phyloP scores from a whole-genome alignment of 192 early-diverging fungal genomes.

The Coemansia sp. region DNA sequence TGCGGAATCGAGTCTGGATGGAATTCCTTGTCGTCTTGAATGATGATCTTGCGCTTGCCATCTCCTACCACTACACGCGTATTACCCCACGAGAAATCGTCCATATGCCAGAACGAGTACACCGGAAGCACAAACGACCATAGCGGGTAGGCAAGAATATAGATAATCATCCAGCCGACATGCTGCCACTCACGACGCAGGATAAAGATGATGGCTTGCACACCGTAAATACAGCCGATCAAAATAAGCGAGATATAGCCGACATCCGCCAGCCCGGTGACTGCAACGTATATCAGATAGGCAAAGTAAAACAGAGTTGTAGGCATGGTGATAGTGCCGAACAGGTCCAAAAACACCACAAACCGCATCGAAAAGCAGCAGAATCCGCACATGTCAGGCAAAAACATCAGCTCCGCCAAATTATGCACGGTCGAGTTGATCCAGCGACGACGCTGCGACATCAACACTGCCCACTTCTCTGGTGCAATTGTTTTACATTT shows the following conservation, averaged over 20 bases:
- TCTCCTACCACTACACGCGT: conserved; percentile 81
- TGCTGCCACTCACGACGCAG: conserved; percentile 76
- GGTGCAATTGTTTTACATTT: conserved; percentile 88
- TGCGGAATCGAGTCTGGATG: conserved; percentile 82
- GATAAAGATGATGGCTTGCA: conserved; percentile 83
- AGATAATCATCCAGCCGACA: conserved; percentile 82
- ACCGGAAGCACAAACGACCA: conserved; percentile 89
- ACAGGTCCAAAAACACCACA: conserved; percentile 90
- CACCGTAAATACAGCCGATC: conserved; percentile 78
- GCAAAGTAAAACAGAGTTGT: conserved; percentile 78
- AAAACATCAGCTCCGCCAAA: conserved; percentile 80
- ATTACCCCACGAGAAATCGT: conserved; percentile 98
- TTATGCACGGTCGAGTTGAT: conserved; percentile 99
- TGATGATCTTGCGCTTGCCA: conserved; percentile 63
- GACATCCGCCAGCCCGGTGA: conserved; percentile 58
- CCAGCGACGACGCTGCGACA: conserved; percentile 97
- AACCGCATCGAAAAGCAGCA: conserved; percentile 99
- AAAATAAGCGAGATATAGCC: conserved; percentile 78
- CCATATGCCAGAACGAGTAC: conserved; percentile 98
- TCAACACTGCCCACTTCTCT: conserved; percentile 80
- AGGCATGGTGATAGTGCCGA: conserved; percentile 79
- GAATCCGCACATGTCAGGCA: conserved; percentile 88
- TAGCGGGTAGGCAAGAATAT: conserved; percentile 88
- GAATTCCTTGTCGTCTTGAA: conserved; percentile 75
- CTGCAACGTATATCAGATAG: conserved; percentile 73